These are phyloP conservation scores for Hymenoscyphus albidus DNA, from an alignment of 2,329 filamentous ascomycete species.

Conservation along the genomic window DNA sequence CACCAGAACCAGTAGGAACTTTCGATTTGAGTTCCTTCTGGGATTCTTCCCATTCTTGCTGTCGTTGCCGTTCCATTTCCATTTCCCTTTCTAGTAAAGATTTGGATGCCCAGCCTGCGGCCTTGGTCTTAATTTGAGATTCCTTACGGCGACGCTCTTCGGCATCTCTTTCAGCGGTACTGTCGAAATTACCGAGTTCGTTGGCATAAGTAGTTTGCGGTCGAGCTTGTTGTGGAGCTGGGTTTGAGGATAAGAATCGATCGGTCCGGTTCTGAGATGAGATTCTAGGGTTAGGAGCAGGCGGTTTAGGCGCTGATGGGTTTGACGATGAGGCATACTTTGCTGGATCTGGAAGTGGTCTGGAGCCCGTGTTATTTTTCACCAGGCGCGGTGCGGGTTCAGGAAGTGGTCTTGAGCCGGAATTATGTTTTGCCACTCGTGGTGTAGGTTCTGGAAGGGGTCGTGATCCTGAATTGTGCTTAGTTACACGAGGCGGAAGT, in stretches of 20 bases:
- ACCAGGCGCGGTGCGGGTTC: slow-evolving; percentile 31
- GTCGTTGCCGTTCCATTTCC: slow-evolving; percentile 56
- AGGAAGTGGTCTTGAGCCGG: slow-evolving; percentile 38
- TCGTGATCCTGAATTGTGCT: slow-evolving; percentile 36
- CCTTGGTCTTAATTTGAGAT: slow-evolving; percentile 49
- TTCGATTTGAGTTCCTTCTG: slow-evolving; percentile 57
- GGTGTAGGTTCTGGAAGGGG: slow-evolving; percentile 36
- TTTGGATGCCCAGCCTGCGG: slow-evolving; percentile 50
- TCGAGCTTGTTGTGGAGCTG: slow-evolving; percentile 38
- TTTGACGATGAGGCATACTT: slow-evolving; percentile 28
- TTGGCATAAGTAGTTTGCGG: slow-evolving; percentile 39
- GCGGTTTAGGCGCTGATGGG: slow-evolving; percentile 18
- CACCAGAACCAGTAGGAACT: slow-evolving; percentile 44
- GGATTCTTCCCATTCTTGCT: slow-evolving; percentile 67
- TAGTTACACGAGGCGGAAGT: slow-evolving; percentile 28
- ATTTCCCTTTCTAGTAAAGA: slow-evolving; percentile 57
- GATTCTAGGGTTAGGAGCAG: slow-evolving; percentile 8
- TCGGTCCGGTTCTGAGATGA: slow-evolving; percentile 42
- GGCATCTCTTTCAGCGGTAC: slow-evolving; percentile 45
- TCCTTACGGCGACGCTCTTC: slow-evolving; percentile 46
- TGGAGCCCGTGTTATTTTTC: slow-evolving; percentile 34
- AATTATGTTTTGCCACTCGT: slow-evolving; percentile 33
- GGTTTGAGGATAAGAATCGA: slow-evolving; percentile 46
- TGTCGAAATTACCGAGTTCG: slow-evolving; percentile 38
- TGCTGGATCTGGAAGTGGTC: slow-evolving; percentile 38